Conservation (phyloP, 2,329 filamentous ascomycete species). For the Myriangium duriaei region DNA sequence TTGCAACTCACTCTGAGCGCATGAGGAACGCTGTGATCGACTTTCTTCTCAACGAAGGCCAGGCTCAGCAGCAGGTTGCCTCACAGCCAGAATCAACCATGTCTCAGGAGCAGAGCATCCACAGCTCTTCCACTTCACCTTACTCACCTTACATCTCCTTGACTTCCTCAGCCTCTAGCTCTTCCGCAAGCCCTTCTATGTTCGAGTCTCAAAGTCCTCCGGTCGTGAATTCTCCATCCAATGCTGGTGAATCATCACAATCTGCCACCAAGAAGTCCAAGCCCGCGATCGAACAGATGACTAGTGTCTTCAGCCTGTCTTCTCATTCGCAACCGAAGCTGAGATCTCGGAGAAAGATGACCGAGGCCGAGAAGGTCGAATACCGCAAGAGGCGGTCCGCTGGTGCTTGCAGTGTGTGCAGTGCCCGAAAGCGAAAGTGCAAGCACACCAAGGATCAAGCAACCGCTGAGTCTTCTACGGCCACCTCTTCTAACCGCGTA, state of each 20-base stretch:
- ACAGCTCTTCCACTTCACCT: conserved; percentile 7
- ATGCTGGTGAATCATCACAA: conserved; percentile 1
- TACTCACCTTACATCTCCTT: conserved; percentile 15
- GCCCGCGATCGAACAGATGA: conserved; percentile 25
- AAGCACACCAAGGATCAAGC: conserved; percentile 10
- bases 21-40: conserved; percentile 28
- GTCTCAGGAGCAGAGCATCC: conserved; percentile 6
- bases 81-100: conserved; percentile 13
- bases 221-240: conserved; percentile 17
- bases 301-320: conserved; percentile 25
- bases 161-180: conserved; percentile 20
- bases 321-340: conserved; percentile 23
- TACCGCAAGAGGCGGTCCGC: conserved; percentile 26
- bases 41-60: conserved; percentile 25
- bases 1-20: conserved; percentile 26
- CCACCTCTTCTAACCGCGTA: conserved; percentile 1
- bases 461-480: neutral
- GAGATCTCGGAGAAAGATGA: conserved; percentile 25
- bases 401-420: conserved; percentile 26
- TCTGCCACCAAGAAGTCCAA: conserved; percentile 1
- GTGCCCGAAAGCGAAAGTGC: conserved; percentile 24
- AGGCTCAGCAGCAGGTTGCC: conserved; percentile 17
- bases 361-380: conserved; percentile 25
- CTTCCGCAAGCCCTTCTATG: conserved; percentile 22
- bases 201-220: conserved; percentile 19